These are phyloP conservation scores for Microdochium nivale DNA, from an alignment of 2,329 filamentous ascomycete genomes.

Conservation along the genomic window DNA sequence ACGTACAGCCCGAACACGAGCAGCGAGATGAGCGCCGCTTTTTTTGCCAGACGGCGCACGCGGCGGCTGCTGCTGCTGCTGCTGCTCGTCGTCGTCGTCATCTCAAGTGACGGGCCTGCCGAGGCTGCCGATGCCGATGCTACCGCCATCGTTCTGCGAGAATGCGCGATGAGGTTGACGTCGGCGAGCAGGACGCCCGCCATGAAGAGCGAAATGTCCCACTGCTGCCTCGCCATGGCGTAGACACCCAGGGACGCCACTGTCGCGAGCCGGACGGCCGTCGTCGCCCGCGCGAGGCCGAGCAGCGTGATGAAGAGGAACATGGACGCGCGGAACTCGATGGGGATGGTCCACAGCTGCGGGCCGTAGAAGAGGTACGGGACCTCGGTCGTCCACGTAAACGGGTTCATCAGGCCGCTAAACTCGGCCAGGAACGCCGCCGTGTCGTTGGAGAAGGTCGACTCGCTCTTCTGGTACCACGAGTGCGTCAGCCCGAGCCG, in stretches of 20 bases:
- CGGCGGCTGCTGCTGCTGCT: neutral
- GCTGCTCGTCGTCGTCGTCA: neutral
- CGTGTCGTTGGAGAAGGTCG: neutral
- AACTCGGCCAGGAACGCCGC: conserved; percentile 2
- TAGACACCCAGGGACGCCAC: conserved; percentile 2
- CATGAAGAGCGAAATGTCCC: conserved; percentile 11
- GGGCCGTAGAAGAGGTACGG: conserved; percentile 16
- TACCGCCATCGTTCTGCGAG: neutral
- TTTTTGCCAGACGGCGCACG: neutral
- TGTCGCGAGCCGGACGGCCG: conserved; percentile 4
- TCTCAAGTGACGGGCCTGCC: neutral
- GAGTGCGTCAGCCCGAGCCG: conserved; percentile 16
- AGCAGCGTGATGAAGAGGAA: conserved; percentile 7
- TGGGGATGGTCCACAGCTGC: conserved; percentile 13
- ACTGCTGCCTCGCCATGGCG: conserved; percentile 7
- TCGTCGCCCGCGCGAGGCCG: conserved; percentile 10
- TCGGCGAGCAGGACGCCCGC: conserved; percentile 13
- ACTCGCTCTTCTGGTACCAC: conserved; percentile 12
- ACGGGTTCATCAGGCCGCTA: conserved; percentile 8
- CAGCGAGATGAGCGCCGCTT: neutral
- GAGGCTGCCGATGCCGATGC: neutral
- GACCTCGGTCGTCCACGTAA: conserved; percentile 24
- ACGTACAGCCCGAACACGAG: neutral
- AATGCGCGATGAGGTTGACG: neutral
- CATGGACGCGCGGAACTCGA: conserved; percentile 11